Conservation (phyloP, 768 basidiomycete species). For the Jaapia argillacea region DNA sequence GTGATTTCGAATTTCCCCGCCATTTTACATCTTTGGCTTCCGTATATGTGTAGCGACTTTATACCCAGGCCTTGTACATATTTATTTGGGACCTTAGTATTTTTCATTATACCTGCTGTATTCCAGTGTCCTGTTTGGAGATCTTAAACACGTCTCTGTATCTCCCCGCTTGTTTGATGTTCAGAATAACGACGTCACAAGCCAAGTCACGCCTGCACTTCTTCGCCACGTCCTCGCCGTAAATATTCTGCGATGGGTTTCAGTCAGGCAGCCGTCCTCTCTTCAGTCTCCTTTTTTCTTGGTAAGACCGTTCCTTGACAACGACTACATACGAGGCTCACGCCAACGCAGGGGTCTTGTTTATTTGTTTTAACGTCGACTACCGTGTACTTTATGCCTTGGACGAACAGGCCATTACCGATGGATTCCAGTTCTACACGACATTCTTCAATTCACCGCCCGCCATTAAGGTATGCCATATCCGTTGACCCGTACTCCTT, state of each 20-base stretch:
- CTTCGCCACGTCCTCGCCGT: neutral
- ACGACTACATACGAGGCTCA: neutral
- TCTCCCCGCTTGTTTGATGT: no score
- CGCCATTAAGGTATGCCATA: slow-evolving; percentile 71
- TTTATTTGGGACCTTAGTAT: neutral
- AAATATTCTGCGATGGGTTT: slow-evolving; percentile 88
- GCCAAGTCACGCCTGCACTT: no score
- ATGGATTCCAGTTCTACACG: slow-evolving; percentile 84
- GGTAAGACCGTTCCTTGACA: slow-evolving; percentile 41
- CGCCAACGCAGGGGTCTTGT: slow-evolving; percentile 50
- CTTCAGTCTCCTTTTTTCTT: slow-evolving; percentile 83
- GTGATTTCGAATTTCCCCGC: neutral
- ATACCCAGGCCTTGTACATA: slow-evolving; percentile 1
- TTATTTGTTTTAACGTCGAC: slow-evolving; percentile 84
- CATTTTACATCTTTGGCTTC: no score
- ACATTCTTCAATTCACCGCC: slow-evolving; percentile 91
- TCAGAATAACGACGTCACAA: no score
- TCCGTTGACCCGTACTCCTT: neutral
- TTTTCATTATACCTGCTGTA: no score
- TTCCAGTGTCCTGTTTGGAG: no score
- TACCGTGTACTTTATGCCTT: slow-evolving; percentile 72
- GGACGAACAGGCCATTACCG: slow-evolving; percentile 53
- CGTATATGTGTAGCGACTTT: neutral
- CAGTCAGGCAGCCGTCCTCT: slow-evolving; percentile 79
- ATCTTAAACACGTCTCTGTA: no score